Evolutionary conservation across 2,329 filamentous ascomycete species (phyloP), one percentile per base, ranked within the genome.

Genomic region (Didymella keratinophila): DNA sequence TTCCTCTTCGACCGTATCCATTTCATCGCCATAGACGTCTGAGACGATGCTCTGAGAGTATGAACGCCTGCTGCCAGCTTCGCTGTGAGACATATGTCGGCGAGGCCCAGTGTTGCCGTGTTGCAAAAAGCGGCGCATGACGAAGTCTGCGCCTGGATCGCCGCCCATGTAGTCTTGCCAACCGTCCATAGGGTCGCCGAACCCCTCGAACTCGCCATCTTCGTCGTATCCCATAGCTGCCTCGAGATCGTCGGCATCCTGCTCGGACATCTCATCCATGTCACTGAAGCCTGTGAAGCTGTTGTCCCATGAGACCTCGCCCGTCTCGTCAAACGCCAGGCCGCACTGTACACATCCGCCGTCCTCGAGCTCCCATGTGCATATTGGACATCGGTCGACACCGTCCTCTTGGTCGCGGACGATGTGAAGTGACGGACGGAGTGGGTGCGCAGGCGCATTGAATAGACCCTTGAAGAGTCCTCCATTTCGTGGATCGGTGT

Each of bases 401-500:
- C 84, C 83, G 70, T 90, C 87, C 68, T 82, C 81, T 32, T 82
- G 76, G 64, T 89, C 87, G 45, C 80, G 77, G 34, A 87, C 77
- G 12, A 84, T 66, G 65, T 76, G 57, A 36, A 78, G 58, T n/a
- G 70, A 60, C 50, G 71, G 63, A 27, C 67, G 66, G 14, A 58
- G 65, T 14, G 65, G 55, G 43, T 68, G 66, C 11, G 53, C 20
- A 18, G 64, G 64, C 20, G 62, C 67, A 45, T 77, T 80, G 72
- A 88, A 89, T 57, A 79, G 80, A 23, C 87, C 88, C 61, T 85
- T 84, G 76, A 90, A 91, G 5, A 90, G 75, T 3, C 88, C 88
- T 20, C 83, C 84, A 25, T 75, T 79, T 42, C 71, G 73, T 5
- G 75, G 72, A 63, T 86, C 76, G 1, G 68, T 73, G 61, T 83